Conservation (phyloP, 2,329 filamentous ascomycete species). For the Trichoderma sp. region DNA sequence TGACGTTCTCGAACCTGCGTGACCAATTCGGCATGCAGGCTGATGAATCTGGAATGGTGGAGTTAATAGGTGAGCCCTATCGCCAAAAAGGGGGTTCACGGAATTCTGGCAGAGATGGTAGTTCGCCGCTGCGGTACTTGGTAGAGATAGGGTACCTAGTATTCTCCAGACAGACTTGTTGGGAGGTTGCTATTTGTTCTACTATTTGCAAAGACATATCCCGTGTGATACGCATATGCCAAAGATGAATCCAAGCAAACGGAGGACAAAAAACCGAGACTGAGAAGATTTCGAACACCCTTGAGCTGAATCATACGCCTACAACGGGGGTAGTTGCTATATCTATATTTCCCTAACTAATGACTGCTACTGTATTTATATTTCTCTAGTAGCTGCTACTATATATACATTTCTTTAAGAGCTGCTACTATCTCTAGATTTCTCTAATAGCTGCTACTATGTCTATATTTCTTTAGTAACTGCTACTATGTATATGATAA, state of each 20-base stretch:
- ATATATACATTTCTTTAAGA: too few species aligned
- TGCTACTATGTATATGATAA: too few species aligned
- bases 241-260: background rate
- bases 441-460: too few species aligned
- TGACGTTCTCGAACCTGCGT: background rate
- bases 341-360: too few species aligned
- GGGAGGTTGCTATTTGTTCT: background rate
- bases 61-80: background rate
- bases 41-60: background rate
- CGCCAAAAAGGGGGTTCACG: background rate
- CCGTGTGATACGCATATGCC: background rate
- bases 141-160: background rate
- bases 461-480: too few species aligned
- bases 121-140: background rate
- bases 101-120: background rate
- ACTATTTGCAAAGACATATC: background rate
- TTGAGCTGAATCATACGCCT: too few species aligned
- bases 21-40: background rate
- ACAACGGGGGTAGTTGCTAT: too few species aligned
- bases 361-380: too few species aligned
- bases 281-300: too few species aligned
- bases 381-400: too few species aligned
- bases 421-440: too few species aligned
- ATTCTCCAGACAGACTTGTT: background rate
- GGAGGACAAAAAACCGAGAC: too few species aligned